A percentile compares a stretch with the other conserved stretches of the same genome.
Conservation (phyloP, 2,329 filamentous ascomycete species). For the Gliomastix tumulicola region DNA sequence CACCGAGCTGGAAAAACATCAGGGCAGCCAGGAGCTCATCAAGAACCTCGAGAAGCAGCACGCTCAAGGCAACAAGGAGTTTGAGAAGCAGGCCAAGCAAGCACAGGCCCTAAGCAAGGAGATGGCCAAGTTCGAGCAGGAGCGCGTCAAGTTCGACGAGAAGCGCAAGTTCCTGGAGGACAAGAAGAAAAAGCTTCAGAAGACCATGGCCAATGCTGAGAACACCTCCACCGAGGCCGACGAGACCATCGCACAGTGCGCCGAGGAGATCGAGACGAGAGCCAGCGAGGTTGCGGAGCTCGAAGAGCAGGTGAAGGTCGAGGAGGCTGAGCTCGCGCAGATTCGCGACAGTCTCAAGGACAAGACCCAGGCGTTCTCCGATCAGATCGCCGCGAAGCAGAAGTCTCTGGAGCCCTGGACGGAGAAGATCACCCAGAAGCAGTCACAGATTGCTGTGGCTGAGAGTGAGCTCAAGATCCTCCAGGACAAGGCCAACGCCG, state of each 20-base stretch:
- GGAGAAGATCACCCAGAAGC: constrained; percentile 93
- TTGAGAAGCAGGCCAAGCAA: constrained; percentile 74
- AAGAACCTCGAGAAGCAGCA: constrained; percentile 83
- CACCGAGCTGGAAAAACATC: constrained; percentile 82
- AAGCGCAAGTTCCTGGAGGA: constrained; percentile 88
- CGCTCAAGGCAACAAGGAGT: constrained; percentile 75
- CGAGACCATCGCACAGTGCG: constrained; percentile 70
- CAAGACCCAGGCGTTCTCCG: constrained; percentile 91
- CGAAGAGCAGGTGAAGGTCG: constrained; percentile 67
- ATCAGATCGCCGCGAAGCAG: constrained; percentile 86
- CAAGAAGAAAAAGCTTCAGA: constrained; percentile 94
- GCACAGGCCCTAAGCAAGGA: constrained; percentile 77
- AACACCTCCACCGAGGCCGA: constrained; percentile 68
- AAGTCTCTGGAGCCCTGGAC: constrained; percentile 95
- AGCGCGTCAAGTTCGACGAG: constrained; percentile 94
- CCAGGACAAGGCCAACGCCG: constrained; percentile 80
- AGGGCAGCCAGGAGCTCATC: constrained; percentile 84
- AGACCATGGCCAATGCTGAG: constrained; percentile 71
- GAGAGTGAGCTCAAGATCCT: constrained; percentile 93
- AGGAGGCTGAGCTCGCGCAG: constrained; percentile 74
- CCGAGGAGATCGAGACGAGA: constrained; percentile 70
- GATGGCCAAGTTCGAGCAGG: constrained; percentile 89
- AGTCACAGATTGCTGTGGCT: constrained; percentile 87
- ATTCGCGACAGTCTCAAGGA: constrained; percentile 87
- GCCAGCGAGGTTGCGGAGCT: constrained; percentile 67